Evolutionary conservation across 352 stramenopile species (phyloP).

Genomic region (Phytopythium litorale): DNA sequence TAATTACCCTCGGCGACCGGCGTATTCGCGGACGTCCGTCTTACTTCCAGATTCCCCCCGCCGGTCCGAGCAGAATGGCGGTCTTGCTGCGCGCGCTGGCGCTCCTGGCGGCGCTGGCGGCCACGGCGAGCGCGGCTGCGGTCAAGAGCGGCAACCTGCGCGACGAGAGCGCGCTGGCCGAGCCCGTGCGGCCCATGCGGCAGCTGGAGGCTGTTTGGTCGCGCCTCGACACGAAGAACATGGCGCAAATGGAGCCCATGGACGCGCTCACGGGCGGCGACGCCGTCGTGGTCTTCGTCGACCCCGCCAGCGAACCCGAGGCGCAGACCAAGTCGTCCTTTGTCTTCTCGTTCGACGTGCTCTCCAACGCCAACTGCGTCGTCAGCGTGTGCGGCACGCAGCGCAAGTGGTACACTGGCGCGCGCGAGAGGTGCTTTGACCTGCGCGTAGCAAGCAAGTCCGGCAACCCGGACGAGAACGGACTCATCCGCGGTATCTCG

Average conservation of each 20-base stretch:
- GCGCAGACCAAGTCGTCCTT: slow-evolving; percentile 49
- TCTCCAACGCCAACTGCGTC: slow-evolving; percentile 63
- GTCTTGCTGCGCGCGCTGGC: background rate
- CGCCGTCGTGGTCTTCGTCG: slow-evolving; percentile 69
- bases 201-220: slow-evolving; percentile 37
- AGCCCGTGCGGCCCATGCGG: slow-evolving; percentile 23
- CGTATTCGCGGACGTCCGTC: background rate
- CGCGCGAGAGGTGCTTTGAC: slow-evolving; percentile 67
- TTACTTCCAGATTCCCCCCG: background rate
- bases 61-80: background rate
- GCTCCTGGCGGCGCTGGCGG: slow-evolving; percentile 1
- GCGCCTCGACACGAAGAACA: slow-evolving; percentile 14
- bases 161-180: slow-evolving; percentile 16
- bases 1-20: background rate
- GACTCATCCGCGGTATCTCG: slow-evolving; percentile 64
- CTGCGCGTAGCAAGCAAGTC: slow-evolving; percentile 69
- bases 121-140: slow-evolving; percentile 7
- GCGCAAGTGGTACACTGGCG: slow-evolving; percentile 59
- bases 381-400: slow-evolving; percentile 66
- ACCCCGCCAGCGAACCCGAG: slow-evolving; percentile 28
- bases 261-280: slow-evolving; percentile 61
- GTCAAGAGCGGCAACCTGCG: slow-evolving; percentile 30
- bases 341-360: slow-evolving; percentile 70
- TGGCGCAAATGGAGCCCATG: slow-evolving; percentile 25
- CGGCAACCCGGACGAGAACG: slow-evolving; percentile 40